These are phyloP conservation scores for Didymella pomorum DNA, from an alignment of 2,329 filamentous ascomycete genomes.

Conservation along the genomic window DNA sequence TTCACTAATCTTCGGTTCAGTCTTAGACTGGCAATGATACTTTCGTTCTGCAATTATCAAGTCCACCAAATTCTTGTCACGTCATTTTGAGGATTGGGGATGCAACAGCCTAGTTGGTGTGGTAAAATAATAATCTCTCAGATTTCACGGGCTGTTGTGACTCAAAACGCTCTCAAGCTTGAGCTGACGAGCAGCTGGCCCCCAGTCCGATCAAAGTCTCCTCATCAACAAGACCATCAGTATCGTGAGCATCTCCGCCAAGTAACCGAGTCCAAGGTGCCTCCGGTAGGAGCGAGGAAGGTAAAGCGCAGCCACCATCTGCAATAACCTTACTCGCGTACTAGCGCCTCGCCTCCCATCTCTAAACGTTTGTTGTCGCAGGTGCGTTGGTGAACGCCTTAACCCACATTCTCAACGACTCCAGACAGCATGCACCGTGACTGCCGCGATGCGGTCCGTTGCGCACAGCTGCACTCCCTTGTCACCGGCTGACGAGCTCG, in stretches of 20 bases:
- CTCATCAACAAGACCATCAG: background rate
- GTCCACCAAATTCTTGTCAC: background rate
- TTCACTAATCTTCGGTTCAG: background rate
- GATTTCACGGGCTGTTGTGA: background rate
- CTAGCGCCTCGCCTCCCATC: background rate
- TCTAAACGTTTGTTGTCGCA: background rate
- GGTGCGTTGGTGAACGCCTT: background rate
- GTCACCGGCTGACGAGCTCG: background rate
- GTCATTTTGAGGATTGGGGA: too few relatives aligned
- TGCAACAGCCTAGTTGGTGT: background rate
- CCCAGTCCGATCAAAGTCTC: background rate
- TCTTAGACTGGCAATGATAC: background rate
- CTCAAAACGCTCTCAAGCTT: background rate
- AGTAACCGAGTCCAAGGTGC: background rate
- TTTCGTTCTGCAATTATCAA: background rate
- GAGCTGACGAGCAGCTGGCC: background rate
- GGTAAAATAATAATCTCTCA: background rate
- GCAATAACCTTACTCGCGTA: background rate
- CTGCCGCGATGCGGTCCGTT: background rate
- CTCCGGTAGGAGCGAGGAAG: background rate
- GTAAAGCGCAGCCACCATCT: background rate
- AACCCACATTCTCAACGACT: background rate
- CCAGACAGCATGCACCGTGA: background rate
- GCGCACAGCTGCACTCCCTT: background rate
- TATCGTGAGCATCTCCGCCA: background rate